Base-by-base conservation (phyloP, 352 stramenopile genomes). In the Pythium biforme region DNA sequence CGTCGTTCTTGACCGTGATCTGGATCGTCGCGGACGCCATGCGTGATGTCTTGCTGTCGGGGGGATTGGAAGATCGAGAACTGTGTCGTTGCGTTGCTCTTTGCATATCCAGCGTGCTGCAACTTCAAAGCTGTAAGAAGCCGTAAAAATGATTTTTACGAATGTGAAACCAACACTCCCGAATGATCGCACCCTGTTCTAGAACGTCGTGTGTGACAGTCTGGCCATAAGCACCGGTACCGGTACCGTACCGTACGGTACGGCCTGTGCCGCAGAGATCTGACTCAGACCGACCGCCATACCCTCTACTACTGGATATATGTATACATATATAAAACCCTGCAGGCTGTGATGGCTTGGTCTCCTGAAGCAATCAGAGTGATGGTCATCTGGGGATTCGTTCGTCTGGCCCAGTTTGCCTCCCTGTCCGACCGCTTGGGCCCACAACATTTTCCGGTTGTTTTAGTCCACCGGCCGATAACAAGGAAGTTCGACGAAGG, bases 1-100 rank as follows among this genome's bases (percentile, higher is more conserved):
- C 62, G 56, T 95, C 86, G 69, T 83, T 94, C 79, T 92, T 93
- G 56, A 95, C 83, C 27, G 73, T 86, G 52, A 95, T 70, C 67
- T 81, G 88, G 53, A 95, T 90, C 55, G 75, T 81, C 63, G 80
- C 55, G 40, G 58, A 60, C 25, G 47, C 55, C 41, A 52, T 55
- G 9, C n/a, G n/a, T n/a, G n/a, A n/a, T n/a, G 39, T 64, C 34
- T 34, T 15, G 51, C 14, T 4, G 6, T n/a, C n/a, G n/a, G 37
- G n/a, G 23, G 12, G 33, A 8, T 51, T 4, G 37, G 26, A 59
- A 66, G 31, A 55, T 63, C 33, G 45, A 43, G 45, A 63, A 55
- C 46, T 55, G 34, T 1, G 20, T n/a, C 26, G 12, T 37, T 39
- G n/a, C 23, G n/a, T 25, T 43, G 33, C 20, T 45, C 17, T 31